Percentiles rank a stretch among this genome's conserved stretches.
These are phyloP conservation scores for Phaeosphaeriaceae sp. DNA, from an alignment of 2,329 filamentous ascomycete species.

Conservation along the genomic window DNA sequence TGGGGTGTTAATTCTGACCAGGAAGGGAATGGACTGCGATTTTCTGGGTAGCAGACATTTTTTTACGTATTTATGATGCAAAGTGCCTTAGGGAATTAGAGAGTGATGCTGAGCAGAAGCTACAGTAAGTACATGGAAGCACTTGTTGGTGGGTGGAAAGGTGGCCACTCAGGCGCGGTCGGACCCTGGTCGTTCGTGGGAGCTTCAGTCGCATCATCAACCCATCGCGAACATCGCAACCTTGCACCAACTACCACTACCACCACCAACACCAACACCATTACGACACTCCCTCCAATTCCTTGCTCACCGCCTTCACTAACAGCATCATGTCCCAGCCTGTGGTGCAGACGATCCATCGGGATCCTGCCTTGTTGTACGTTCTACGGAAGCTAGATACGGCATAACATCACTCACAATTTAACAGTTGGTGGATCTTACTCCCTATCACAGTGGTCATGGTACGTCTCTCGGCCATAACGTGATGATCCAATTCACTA, in stretches of 20 bases:
- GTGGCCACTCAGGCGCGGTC: conserved; percentile 41
- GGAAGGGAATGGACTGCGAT: conserved; percentile 72
- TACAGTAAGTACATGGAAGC: conserved; percentile 10
- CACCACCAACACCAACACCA: conserved; percentile 23
- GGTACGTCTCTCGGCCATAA: conserved; percentile 57
- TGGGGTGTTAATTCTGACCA: conserved; percentile 52
- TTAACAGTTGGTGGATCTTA: conserved; percentile 92
- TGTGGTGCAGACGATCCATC: conserved; percentile 90
- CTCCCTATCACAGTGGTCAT: conserved; percentile 97
- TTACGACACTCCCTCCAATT: conserved; percentile 13
- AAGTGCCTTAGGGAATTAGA: background rate
- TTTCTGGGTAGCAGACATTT: conserved; percentile 54
- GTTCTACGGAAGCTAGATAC: conserved; percentile 42
- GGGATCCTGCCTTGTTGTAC: conserved; percentile 98
- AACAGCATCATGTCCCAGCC: conserved; percentile 75
- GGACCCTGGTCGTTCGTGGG: conserved; percentile 38
- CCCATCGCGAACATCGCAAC: conserved; percentile 18
- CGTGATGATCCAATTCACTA: conserved; percentile 9
- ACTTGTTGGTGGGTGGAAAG: conserved; percentile 37
- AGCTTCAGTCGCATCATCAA: conserved; percentile 31
- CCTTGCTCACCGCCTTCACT: conserved; percentile 21
- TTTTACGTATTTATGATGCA: conserved; percentile 3
- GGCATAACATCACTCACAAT: conserved; percentile 26
- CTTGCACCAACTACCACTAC: conserved; percentile 13
- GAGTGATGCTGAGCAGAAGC: conserved; percentile 11